Percentiles rank a stretch among this genome's conserved stretches.
phyloP scores from a whole-genome alignment of 257 asterid genomes.

The Petrea volubilis region DNA sequence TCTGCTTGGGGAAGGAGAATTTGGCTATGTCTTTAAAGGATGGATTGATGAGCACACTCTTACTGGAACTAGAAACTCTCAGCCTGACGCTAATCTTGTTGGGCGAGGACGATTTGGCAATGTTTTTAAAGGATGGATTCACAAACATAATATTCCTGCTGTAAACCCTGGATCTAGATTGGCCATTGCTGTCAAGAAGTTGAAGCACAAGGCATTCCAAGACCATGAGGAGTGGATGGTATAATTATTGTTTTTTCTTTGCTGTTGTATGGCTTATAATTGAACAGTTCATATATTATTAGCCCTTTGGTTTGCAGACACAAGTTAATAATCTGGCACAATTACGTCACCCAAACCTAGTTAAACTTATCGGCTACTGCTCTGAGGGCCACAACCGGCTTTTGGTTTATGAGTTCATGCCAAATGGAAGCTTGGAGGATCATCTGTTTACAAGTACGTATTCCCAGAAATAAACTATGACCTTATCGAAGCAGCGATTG shows the following conservation, averaged over 20 bases:
- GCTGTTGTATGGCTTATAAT: background rate
- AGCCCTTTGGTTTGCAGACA: conserved; percentile 15
- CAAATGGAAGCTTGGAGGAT: background rate
- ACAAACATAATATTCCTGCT: conserved; percentile 45
- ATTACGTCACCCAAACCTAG: conserved; percentile 30
- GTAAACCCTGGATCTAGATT: conserved; percentile 56
- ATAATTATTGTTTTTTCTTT: background rate
- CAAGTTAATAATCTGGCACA: conserved; percentile 13
- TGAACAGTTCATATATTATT: background rate
- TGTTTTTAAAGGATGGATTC: conserved; percentile 41
- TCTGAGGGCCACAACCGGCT: background rate
- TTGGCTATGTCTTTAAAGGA: conserved; percentile 49
- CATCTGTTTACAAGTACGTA: conserved; percentile 17
- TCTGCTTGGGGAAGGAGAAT: conserved; percentile 75
- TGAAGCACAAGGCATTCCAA: conserved; percentile 63
- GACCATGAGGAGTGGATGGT: conserved; percentile 78
- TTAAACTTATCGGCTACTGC: conserved; percentile 33
- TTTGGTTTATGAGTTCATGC: background rate
- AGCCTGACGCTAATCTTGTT: conserved; percentile 61
- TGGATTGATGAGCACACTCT: background rate
- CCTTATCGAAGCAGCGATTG: background rate
- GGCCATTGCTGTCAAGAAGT: conserved; percentile 63
- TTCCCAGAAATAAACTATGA: background rate
- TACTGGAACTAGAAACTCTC: conserved; percentile 55
- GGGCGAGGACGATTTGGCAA: conserved; percentile 71